Conservation (phyloP, 2,329 filamentous ascomycete genomes). For the Thielaviopsis cerberus region DNA sequence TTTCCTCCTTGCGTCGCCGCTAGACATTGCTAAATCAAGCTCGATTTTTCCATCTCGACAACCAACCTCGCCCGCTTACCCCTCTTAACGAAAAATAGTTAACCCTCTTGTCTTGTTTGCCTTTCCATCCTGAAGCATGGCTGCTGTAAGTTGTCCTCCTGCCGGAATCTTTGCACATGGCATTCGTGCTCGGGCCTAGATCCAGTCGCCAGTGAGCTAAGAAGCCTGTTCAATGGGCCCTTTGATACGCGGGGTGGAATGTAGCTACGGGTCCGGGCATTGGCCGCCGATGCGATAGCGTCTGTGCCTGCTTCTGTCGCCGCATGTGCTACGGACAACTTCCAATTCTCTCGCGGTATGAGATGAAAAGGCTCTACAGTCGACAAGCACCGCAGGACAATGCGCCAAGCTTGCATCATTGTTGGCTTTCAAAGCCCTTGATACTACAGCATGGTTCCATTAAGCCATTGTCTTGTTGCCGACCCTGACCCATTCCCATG, state of each 20-base stretch:
- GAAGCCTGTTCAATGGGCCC: not conserved
- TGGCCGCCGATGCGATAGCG: not conserved
- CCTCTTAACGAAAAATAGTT: not conserved
- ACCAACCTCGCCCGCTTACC: not conserved
- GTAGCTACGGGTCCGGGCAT: not conserved
- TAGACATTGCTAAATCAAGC: not conserved
- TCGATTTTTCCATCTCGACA: not conserved
- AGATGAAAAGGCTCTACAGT: not conserved
- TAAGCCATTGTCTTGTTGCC: not conserved
- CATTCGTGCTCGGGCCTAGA: not conserved
- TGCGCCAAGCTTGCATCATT: not conserved
- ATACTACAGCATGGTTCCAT: not conserved
- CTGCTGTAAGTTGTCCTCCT: slow-evolving; percentile 22
- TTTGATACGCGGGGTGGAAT: not conserved
- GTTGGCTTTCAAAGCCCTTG: not conserved
- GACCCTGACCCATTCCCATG: not conserved
- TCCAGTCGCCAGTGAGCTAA: not conserved
- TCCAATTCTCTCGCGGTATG: not conserved
- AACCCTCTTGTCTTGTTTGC: not conserved
- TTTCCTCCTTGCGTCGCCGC: not conserved
- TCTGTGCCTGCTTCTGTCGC: not conserved
- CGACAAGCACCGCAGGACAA: not conserved
- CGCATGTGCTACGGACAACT: not conserved
- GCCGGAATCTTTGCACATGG: slow-evolving; percentile 2
- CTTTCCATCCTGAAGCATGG: slow-evolving; percentile 20